Percentiles rank a stretch among this genome's conserved stretches.
These are phyloP conservation scores for Ilex paraguariensis DNA, from an alignment of 305 asterid genomes.

Conservation along the genomic window DNA sequence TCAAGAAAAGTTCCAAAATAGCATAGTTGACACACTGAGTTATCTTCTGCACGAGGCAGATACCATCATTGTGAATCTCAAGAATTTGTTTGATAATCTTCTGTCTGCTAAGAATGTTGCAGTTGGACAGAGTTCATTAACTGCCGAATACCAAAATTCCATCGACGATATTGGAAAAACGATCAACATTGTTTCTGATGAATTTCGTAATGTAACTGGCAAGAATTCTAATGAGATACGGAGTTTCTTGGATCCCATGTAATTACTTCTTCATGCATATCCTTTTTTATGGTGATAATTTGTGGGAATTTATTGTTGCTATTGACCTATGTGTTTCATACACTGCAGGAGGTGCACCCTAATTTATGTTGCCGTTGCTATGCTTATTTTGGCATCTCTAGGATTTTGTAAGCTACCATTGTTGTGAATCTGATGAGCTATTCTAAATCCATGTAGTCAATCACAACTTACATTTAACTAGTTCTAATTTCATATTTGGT, in stretches of 20 bases:
- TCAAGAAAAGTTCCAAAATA: conserved; percentile 20
- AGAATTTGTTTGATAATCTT: conserved; percentile 12
- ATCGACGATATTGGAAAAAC: conserved; percentile 7
- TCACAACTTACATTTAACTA: not conserved
- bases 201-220: conserved; percentile 13
- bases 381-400: conserved; percentile 24
- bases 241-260: conserved; percentile 19
- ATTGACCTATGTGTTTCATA: not conserved
- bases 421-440: not conserved
- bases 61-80: conserved; percentile 11
- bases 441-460: not conserved
- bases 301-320: not conserved
- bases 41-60: conserved; percentile 19
- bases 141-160: conserved; percentile 7
- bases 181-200: conserved; percentile 6
- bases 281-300: too few species aligned
- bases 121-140: conserved; percentile 10
- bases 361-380: conserved; percentile 13
- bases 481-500: not conserved
- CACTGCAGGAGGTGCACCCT: conserved; percentile 17
- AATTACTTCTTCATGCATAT: not conserved
- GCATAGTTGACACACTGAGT: conserved; percentile 19
- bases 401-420: conserved; percentile 24
- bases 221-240: conserved; percentile 15
- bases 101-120: conserved; percentile 20